Conservation (phyloP, 495 filamentous ascomycete genomes). For the Articulospora tetracladia region DNA sequence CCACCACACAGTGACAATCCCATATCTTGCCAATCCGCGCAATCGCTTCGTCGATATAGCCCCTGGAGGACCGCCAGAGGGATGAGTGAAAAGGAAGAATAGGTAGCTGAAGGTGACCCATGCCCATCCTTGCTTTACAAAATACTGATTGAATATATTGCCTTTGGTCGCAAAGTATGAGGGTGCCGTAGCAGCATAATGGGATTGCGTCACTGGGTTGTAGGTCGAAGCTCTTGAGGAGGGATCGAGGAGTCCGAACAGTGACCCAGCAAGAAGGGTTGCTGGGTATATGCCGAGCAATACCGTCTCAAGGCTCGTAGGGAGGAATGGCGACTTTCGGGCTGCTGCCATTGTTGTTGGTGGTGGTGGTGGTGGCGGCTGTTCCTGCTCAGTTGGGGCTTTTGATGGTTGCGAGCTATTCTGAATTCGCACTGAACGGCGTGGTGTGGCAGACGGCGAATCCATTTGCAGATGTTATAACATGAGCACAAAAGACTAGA, state of each 20-base stretch:
- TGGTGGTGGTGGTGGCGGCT: background rate
- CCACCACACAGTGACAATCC: slow-evolving; percentile 69
- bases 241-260: slow-evolving; percentile 77
- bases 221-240: slow-evolving; percentile 57
- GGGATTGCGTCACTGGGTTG: slow-evolving; percentile 48
- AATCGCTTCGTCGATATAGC: slow-evolving; percentile 36
- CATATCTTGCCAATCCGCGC: slow-evolving; percentile 61
- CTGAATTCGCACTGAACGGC: slow-evolving; percentile 19
- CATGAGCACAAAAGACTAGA: slow-evolving; percentile 3
- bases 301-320: slow-evolving; percentile 58
- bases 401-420: slow-evolving; percentile 8
- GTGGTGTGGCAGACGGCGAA: slow-evolving; percentile 20
- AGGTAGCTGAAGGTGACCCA: slow-evolving; percentile 76
- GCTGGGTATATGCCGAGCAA: slow-evolving; percentile 67
- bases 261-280: slow-evolving; percentile 72
- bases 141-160: slow-evolving; percentile 86
- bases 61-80: slow-evolving; percentile 35
- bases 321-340: slow-evolving; percentile 27
- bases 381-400: background rate
- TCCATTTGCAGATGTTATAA: slow-evolving; percentile 21
- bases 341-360: slow-evolving; percentile 5
- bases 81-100: slow-evolving; percentile 57
- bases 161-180: slow-evolving; percentile 90
- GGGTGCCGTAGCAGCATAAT: slow-evolving; percentile 56
- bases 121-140: slow-evolving; percentile 93